A percentile compares a stretch with the other conserved stretches of the same genome.
Evolutionary conservation across 1,284 basidiomycete genomes (phyloP).

Genomic region (Trametes sp.): DNA sequence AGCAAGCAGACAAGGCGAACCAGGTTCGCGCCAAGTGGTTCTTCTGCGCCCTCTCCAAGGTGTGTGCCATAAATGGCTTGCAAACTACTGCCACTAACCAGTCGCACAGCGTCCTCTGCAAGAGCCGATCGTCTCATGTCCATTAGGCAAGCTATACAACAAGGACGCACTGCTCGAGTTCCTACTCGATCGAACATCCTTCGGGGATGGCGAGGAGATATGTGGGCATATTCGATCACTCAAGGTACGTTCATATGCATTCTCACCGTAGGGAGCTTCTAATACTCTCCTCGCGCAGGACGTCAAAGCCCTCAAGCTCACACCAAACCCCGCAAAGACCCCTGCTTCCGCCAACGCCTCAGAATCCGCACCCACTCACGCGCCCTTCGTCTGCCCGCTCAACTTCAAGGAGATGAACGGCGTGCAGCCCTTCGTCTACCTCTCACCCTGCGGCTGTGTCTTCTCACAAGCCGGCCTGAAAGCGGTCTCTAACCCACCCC

Average conservation of each 20-base stretch:
- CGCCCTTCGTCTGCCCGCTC: constrained; percentile 88
- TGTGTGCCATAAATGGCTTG: constrained; percentile 42
- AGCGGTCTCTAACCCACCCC: constrained; percentile 54
- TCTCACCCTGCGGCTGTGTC: constrained; percentile 89
- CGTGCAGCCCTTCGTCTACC: constrained; percentile 85
- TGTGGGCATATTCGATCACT: constrained; percentile 88
- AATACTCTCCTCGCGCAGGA: constrained; percentile 60
- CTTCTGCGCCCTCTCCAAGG: constrained; percentile 93
- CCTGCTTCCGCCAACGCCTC: constrained; percentile 40
- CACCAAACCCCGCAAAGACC: constrained; percentile 67
- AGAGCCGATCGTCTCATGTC: constrained; percentile 89
- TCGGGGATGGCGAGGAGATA: constrained; percentile 85
- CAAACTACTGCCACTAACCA: constrained; percentile 5
- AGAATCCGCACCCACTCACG: constrained; percentile 54
- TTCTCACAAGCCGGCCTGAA: constrained; percentile 81
- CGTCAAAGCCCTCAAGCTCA: constrained; percentile 82
- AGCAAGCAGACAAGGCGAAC: constrained; percentile 87
- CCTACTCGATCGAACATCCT: constrained; percentile 78
- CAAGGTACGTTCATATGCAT: constrained; percentile 64
- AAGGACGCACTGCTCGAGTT: constrained; percentile 92
- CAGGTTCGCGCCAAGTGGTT: constrained; percentile 88
- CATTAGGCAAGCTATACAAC: constrained; percentile 92
- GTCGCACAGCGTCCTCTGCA: constrained; percentile 74
- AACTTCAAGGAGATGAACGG: constrained; percentile 95
- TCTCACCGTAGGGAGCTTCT: constrained; percentile 2